A percentile compares a stretch with the other conserved stretches of the same genome.
Conservation (phyloP, 768 basidiomycete species). For the Tubosaeta sp. region DNA sequence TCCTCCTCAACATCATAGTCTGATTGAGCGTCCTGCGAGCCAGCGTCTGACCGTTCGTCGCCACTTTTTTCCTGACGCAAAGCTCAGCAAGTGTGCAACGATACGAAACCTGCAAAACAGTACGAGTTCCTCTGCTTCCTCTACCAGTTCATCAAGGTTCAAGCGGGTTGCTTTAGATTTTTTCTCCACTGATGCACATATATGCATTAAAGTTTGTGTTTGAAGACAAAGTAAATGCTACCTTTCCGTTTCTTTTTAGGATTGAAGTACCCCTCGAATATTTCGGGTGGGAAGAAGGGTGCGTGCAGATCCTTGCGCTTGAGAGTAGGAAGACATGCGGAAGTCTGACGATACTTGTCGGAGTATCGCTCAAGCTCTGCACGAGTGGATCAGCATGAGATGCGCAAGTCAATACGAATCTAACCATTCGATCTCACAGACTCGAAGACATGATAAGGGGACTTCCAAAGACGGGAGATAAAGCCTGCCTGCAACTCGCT, state of each 20-base stretch:
- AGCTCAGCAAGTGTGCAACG: neutral
- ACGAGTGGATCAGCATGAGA: conserved; percentile 2
- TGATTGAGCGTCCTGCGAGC: conserved; percentile 59
- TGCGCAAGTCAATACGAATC: conserved; percentile 2
- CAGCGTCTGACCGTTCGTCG: conserved; percentile 64
- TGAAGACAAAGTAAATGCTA: neutral
- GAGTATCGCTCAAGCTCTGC: conserved; percentile 77
- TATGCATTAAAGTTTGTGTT: neutral
- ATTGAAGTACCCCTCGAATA: conserved; percentile 79
- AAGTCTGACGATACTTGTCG: conserved; percentile 73
- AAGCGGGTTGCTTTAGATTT: conserved; percentile 39
- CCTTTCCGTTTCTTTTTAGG: conserved; percentile 62
- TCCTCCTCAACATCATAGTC: conserved; percentile 90
- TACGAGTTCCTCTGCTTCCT: conserved; percentile 61
- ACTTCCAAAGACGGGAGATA: conserved; percentile 58
- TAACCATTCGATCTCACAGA: conserved; percentile 58
- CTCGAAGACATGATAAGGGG: conserved; percentile 74
- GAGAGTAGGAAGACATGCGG: conserved; percentile 56
- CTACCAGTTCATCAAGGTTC: conserved; percentile 65
- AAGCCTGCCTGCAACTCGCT: conserved; percentile 66
- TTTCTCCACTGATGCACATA: conserved; percentile 22
- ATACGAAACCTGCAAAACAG: conserved; percentile 1
- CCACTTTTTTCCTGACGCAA: conserved; percentile 58
- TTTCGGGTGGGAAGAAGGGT: conserved; percentile 72
- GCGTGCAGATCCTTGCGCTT: conserved; percentile 67